Base-by-base conservation (phyloP, 306 rosid species). In the Begonia fuchsioides region DNA sequence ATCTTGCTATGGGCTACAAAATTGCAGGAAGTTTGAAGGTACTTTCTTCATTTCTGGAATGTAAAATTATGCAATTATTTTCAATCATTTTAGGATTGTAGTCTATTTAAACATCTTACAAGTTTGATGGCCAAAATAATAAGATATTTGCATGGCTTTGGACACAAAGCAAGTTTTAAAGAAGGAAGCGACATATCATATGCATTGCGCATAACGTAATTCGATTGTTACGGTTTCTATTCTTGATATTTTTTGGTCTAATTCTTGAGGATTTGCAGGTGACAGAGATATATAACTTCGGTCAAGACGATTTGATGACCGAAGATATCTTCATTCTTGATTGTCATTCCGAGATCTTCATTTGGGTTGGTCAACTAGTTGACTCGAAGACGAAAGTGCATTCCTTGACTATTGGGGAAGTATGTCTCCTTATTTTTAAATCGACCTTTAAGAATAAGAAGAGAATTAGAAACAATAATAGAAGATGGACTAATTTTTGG, bases 281-380 rank as follows among this genome's bases (percentile, higher is more conserved):
- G 66, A 68, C 46, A 13, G 98, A 92, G 77, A 74, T 92, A 59
- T 65, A 82, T 79, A 92, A 82, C 72, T 92, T 92, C 66, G 73
- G 80, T 67, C 98, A 92, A 71, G 98, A 92, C 38, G 98, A 92
- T 77, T 73, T 92, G 74, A 92, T 85, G 98, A 85, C 98, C 44
- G 98, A 92, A 76, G 98, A 92, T 54, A 72, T 77, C 50, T 82
- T 71, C 69, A 63, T 86, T 64, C 62, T 92, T 73, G 87, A 92
- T 72, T 75, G 82, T 66, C 86, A 85, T 69, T 69, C 83, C 6
- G 86, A 82, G 56, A 82, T 82, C 71, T 77, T 75, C 66, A 87
- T 92, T 56, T 85, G 98, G 98, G 82, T 92, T 39, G 98, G 98
- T 64, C 93, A 85, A 69, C 81, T 76, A 72, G 71, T 82, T 53